Evolutionary conservation across 176 grass and related monocot species (phyloP), one percentile per base, ranked within the genome.

Genomic region (Rhynchospora pubera): DNA sequence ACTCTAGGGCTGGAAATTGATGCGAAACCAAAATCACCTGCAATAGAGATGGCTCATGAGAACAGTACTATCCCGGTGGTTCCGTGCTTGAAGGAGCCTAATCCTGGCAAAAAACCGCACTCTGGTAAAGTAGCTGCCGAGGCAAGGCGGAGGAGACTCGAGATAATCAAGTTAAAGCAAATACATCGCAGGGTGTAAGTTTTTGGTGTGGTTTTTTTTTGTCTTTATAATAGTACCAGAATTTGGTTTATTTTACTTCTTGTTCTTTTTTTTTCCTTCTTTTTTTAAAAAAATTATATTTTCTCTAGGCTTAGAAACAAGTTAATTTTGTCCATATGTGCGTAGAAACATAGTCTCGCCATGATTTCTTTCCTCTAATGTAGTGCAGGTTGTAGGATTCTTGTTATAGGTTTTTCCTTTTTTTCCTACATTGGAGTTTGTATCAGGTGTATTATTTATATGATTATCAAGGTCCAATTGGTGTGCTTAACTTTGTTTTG

Each of bases 121-220:
- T 69, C 65, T 78, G 89, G 85, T 46, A 84, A 85, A 18, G 68
- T 83, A 39, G 83, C 94, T 5, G 88, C 88, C 8, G 86, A 92
- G 82, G 94, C 90, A 0, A 87, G 94, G 86, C 89, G 65, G 81
- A 79, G 88, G 86, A 90, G 92, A 78, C 90, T 84, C 73, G 92
- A 91, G 81, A 74, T 91, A 12, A 94, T 83, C 6, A 94, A 85
- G 88, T 44, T 92, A 24, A 94, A 94, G 72, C 88, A 91, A 21
- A 83, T 80, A 80, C 85, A 94, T 72, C 28, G 42, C 76, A 82
- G 12, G 88, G 55, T 0, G 73, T 61, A 64, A 83, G 70, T 3
- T 79, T 87, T 44, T 84, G 34, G 34, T 84, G 68, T 85, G 21
- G 62, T 12, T 2, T 19, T n/a, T n/a, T n/a, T 39, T 9, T 63